Evolutionary conservation across 2,329 filamentous ascomycete genomes (phyloP), one percentile per base, ranked within the genome.

Genomic region (Xylogone sp.): DNA sequence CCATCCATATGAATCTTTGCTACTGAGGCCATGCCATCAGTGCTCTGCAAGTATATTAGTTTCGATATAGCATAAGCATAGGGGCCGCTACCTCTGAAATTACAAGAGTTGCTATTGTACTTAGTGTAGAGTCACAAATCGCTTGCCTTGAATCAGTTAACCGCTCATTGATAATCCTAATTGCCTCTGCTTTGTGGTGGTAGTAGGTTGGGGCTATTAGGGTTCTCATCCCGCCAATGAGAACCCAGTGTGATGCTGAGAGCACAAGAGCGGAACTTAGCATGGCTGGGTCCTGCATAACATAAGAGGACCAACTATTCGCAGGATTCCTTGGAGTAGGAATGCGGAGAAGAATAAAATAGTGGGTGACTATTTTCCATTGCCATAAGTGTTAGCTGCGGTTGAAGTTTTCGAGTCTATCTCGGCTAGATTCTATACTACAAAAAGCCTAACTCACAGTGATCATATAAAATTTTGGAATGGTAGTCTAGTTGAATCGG

Each of bases 131-230:
- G 43, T 52, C 49, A 19, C 22, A 21, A 8, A 27, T 45, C 12
- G 53, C 43, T 9, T 31, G 16, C 1, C 5, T 21, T 8, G 46
- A 21, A 46, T 54, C 44, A 2, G 46, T 46, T 9, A 54, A 21
- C 24, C 53, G 49, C 42, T 54, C 46, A 46, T 54, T 54, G 9
- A 54, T 39, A 20, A 52, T 29, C 21, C 53, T 42, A 27, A 54
- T 54, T 13, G 46, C 31, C 22, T 54, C 53, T 27, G 39, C 22
- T 49, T 54, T 54, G 16, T 51, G 53, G 19, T 54, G 39, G 13
- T 49, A 49, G 3, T 51, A 34, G 3, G 46, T 46, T 13, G 49
- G 46, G 8, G 48, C 49, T 3, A 54, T 20, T 21, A 43, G 8
- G 9, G 42, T 22, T 24, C 16, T 43, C 18, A 22, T 13, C 21